phyloP scores from a whole-genome alignment of 352 stramenopile genomes.

The Peronospora destructor region DNA sequence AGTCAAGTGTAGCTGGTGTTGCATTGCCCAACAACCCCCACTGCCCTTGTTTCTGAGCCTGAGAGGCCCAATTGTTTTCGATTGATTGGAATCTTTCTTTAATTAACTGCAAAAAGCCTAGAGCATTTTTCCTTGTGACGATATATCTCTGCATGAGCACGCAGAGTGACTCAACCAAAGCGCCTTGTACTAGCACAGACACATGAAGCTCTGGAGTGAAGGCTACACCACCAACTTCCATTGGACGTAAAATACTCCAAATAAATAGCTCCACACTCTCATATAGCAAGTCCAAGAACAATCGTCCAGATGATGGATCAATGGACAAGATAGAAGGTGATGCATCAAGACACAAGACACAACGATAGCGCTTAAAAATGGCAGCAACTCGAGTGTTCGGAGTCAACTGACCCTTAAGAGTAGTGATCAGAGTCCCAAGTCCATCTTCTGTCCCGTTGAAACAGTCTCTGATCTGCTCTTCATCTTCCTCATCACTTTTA shows the following conservation, averaged over 20 bases:
- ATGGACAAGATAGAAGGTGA: slow-evolving; percentile 81
- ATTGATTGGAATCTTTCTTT: slow-evolving; percentile 71
- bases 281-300: slow-evolving; percentile 80
- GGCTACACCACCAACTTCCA: slow-evolving; percentile 37
- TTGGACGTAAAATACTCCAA: slow-evolving; percentile 49
- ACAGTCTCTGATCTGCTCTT: slow-evolving; percentile 3
- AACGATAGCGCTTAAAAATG: slow-evolving; percentile 74
- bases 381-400: slow-evolving; percentile 42
- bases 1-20: slow-evolving; percentile 52
- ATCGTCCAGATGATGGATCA: slow-evolving; percentile 52
- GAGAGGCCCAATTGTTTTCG: slow-evolving; percentile 71
- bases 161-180: slow-evolving; percentile 67
- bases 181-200: slow-evolving; percentile 77
- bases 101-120: slow-evolving; percentile 55
- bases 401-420: slow-evolving; percentile 35
- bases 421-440: slow-evolving; percentile 9
- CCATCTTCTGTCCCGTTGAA: slow-evolving; percentile 12
- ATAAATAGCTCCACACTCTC: slow-evolving; percentile 79
- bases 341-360: slow-evolving; percentile 77
- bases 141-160: slow-evolving; percentile 80
- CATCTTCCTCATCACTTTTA: slow-evolving; percentile 4
- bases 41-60: slow-evolving; percentile 29
- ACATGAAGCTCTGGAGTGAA: slow-evolving; percentile 72
- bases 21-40: slow-evolving; percentile 23
- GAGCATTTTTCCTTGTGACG: slow-evolving; percentile 51